These are phyloP conservation scores for Naganishia albida DNA, from an alignment of 1,284 basidiomycete genomes.

Conservation along the genomic window DNA sequence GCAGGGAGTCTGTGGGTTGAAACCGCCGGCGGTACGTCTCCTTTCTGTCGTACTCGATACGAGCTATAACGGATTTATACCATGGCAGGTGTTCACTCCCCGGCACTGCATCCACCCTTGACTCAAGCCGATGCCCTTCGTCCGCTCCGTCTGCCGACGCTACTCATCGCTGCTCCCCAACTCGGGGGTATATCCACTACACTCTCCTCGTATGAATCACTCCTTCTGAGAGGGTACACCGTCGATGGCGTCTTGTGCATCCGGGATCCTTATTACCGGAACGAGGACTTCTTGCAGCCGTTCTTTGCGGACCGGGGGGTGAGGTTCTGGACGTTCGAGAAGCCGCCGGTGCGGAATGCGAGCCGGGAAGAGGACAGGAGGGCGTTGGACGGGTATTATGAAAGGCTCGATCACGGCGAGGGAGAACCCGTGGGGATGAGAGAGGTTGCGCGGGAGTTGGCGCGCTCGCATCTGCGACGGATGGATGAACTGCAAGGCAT, in stretches of 20 bases:
- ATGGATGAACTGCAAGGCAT: constrained; percentile 73
- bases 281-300: constrained; percentile 75
- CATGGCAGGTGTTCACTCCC: constrained; percentile 81
- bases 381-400: constrained; percentile 72
- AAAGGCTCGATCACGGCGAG: constrained; percentile 43
- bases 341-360: constrained; percentile 58
- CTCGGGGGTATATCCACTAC: constrained; percentile 96
- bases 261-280: constrained; percentile 80
- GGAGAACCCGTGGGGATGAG: constrained; percentile 56
- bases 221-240: constrained; percentile 84
- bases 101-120: constrained; percentile 73
- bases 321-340: constrained; percentile 43
- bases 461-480: constrained; percentile 64
- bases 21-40: constrained; percentile 81
- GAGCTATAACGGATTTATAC: no score
- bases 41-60: no score
- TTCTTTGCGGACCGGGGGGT: constrained; percentile 71
- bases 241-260: constrained; percentile 87
- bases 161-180: constrained; percentile 83
- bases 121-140: constrained; percentile 84
- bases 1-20: constrained; percentile 79
- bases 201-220: constrained; percentile 87
- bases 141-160: constrained; percentile 78
- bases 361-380: constrained; percentile 62
- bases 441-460: constrained; percentile 64